Evolutionary conservation across 805 yeast species (phyloP), one percentile per base, ranked within the genome.

Genomic region (Barnettozyma botsteinii): DNA sequence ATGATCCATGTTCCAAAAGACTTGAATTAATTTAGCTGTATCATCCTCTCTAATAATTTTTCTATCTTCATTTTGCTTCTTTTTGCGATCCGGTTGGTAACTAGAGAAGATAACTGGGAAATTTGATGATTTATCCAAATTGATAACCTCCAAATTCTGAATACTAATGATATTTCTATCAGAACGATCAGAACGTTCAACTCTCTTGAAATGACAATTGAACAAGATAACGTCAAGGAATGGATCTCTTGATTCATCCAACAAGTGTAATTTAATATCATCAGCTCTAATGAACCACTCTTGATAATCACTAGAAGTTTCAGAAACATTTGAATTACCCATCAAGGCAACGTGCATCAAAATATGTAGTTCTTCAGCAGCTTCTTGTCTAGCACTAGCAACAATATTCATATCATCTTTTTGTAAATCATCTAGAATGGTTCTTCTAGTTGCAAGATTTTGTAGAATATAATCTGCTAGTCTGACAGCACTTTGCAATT

Each of bases 41-140:
- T 57, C 52, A 1, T 40, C 47, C n/a, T 51, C 48, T 18, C 22
- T 22, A 12, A 5, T 14, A n/a, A 15, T 12, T 10, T 7, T 12
- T 7, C 29, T 24, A 4, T 27, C 51, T 41, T 22, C 50, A 27
- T 23, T 35, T 36, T 21, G 40, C 25, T 20, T 35, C 34, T 26
- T 42, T 15, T 33, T 45, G 25, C 45, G 37, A 10, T 45, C 47
- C 22, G 27, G 49, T 38, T 42, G 33, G 43, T 56, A 72, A 2
- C 86, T 80, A 1, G 82, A 66, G 15, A 91, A 60, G 20, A 91
- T 61, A 48, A 85, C 88, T 0, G 93, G 89, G 52, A 80, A 85
- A 2, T 72, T 53, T 0, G 85, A 73, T 15, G 69, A 60, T 12
- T 64, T 62, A 40, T 73, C 76, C 39, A 84, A 60, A 53, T 86